Conservation (phyloP, 2,329 filamentous ascomycete genomes). For the Phialophora macrospora region DNA sequence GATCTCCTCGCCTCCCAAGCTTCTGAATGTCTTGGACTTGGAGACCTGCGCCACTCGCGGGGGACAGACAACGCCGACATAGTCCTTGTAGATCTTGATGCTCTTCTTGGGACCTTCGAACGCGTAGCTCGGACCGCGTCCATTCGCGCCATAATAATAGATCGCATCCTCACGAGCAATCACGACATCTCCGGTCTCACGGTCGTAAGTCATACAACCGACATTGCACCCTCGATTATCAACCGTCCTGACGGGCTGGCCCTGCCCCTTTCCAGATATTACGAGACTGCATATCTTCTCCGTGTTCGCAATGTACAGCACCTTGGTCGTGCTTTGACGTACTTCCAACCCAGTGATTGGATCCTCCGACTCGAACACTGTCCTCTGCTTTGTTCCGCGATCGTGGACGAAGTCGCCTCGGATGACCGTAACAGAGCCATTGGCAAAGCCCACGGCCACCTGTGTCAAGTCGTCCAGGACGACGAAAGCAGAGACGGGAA, state of each 20-base stretch:
- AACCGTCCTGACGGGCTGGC: constrained; percentile 82
- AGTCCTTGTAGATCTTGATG: constrained; percentile 78
- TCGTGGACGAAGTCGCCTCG: constrained; percentile 95
- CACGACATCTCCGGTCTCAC: constrained; percentile 78
- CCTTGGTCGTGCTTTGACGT: constrained; percentile 66
- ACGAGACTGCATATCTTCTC: constrained; percentile 83
- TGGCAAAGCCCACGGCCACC: constrained; percentile 92
- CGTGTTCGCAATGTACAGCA: constrained; percentile 90
- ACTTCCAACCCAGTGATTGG: constrained; percentile 92
- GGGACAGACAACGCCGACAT: constrained; percentile 84
- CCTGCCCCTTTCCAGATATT: constrained; percentile 86
- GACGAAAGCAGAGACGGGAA: constrained; percentile 91
- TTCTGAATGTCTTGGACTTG: constrained; percentile 67
- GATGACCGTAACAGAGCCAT: constrained; percentile 91
- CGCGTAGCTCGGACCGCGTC: constrained; percentile 83
- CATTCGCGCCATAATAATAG: constrained; percentile 87
- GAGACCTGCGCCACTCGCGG: constrained; percentile 62
- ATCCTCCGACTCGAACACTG: constrained; percentile 95
- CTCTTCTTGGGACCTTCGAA: constrained; percentile 90
- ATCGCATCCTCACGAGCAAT: constrained; percentile 95
- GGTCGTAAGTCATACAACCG: constrained; percentile 93
- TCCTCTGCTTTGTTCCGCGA: constrained; percentile 88
- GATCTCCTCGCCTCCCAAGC: constrained; percentile 72
- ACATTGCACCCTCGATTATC: constrained; percentile 89
- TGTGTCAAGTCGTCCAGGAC: constrained; percentile 87